Conservation (phyloP, 805 yeast genomes). For the Nakazawaea holstii region DNA sequence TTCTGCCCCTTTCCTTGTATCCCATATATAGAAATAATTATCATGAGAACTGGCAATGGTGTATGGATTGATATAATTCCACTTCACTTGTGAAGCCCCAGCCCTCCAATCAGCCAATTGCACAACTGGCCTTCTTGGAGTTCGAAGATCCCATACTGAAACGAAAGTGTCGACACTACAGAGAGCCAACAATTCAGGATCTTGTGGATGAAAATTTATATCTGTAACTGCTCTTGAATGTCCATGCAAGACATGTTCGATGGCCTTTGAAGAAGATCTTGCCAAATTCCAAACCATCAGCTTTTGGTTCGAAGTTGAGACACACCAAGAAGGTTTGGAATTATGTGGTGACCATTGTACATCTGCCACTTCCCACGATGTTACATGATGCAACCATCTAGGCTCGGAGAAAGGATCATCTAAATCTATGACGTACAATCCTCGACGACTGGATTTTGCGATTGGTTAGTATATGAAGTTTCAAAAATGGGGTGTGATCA, state of each 20-base stretch:
- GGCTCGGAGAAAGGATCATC: conserved; percentile 97
- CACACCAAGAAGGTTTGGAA: conserved; percentile 82
- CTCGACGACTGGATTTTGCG: conserved; percentile 42
- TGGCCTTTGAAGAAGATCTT: conserved; percentile 56
- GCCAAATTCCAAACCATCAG: conserved; percentile 92
- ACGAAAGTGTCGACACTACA: conserved; percentile 89
- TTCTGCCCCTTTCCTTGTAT: conserved; percentile 70
- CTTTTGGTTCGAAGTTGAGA: conserved; percentile 91
- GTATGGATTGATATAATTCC: conserved; percentile 76
- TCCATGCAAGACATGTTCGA: conserved; percentile 81
- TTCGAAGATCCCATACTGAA: conserved; percentile 85
- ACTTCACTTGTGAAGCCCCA: conserved; percentile 91
- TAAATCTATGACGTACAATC: conserved; percentile 83
- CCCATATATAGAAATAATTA: conserved; percentile 81
- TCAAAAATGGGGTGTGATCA: neutral
- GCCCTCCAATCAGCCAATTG: conserved; percentile 94
- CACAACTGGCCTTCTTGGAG: conserved; percentile 66
- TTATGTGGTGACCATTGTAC: conserved; percentile 97
- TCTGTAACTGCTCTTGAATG: conserved; percentile 95
- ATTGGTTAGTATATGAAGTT: neutral
- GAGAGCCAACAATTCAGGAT: conserved; percentile 86
- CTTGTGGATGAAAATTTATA: conserved; percentile 82
- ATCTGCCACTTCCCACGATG: conserved; percentile 98
- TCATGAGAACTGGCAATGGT: conserved; percentile 86
- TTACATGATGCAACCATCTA: conserved; percentile 84